phyloP scores from a whole-genome alignment of 495 filamentous ascomycete genomes.

The Hypoxylon trugodes region DNA sequence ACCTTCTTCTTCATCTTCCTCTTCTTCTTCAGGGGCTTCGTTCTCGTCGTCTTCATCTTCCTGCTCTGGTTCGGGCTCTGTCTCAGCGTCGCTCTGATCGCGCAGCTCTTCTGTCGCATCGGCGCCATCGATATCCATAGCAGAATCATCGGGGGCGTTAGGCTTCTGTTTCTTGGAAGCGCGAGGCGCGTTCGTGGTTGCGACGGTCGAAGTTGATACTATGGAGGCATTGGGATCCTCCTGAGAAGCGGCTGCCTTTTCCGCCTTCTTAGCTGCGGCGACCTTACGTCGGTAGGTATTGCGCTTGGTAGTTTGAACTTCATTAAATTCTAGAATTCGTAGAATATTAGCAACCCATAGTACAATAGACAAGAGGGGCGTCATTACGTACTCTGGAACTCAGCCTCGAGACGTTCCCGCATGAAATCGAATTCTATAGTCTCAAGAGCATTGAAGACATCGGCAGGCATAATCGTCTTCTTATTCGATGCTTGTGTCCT shows the following conservation, averaged over 20 bases:
- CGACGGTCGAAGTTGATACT: constrained; percentile 35
- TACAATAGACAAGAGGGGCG: neutral
- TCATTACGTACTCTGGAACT: constrained; percentile 62
- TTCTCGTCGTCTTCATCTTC: constrained; percentile 59
- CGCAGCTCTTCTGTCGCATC: constrained; percentile 50
- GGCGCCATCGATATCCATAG: constrained; percentile 48
- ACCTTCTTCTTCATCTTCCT: constrained; percentile 54
- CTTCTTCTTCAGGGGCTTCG: constrained; percentile 59
- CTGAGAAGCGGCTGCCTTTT: constrained; percentile 3
- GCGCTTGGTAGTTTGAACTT: constrained; percentile 60
- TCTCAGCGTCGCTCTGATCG: constrained; percentile 59
- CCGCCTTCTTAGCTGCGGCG: constrained; percentile 52
- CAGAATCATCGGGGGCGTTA: constrained; percentile 41
- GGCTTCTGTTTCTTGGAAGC: constrained; percentile 52
- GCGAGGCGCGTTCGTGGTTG: constrained; percentile 27
- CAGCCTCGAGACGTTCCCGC: constrained; percentile 67
- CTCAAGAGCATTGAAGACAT: constrained; percentile 82
- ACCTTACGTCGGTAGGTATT: constrained; percentile 60
- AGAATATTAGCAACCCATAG: constrained; percentile 6
- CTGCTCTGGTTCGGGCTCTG: constrained; percentile 59
- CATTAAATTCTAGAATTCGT: constrained; percentile 57
- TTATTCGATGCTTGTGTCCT: constrained; percentile 69
- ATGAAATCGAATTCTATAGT: constrained; percentile 87
- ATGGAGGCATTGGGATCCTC: constrained; percentile 48
- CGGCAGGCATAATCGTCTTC: constrained; percentile 84